phyloP scores from a whole-genome alignment of 176 grass and related monocot species.

The Phoenix dactylifera region DNA sequence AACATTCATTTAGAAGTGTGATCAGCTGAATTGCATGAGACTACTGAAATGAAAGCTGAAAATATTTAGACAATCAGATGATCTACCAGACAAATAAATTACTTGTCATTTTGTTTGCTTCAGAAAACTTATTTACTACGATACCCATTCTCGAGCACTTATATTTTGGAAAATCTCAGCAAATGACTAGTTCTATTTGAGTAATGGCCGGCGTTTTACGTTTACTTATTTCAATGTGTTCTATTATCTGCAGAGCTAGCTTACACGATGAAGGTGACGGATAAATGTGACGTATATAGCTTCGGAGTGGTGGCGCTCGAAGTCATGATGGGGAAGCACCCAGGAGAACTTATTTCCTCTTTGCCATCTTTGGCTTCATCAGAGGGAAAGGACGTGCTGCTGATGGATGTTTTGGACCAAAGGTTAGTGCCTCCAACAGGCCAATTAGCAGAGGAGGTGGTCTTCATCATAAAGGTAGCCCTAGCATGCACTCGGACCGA shows the following conservation, averaged over 20 bases:
- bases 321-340: slow-evolving; percentile 60
- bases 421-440: slow-evolving; percentile 37
- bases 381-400: slow-evolving; percentile 36
- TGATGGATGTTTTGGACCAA: slow-evolving; percentile 47
- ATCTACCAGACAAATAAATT: too few species aligned
- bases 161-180: too few species aligned
- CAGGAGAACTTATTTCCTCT: slow-evolving; percentile 30
- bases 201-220: too few species aligned
- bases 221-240: background rate
- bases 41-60: too few species aligned
- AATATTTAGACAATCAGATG: too few species aligned
- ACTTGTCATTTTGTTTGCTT: too few species aligned
- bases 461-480: slow-evolving; percentile 43
- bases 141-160: too few species aligned
- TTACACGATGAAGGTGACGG: slow-evolving; percentile 66
- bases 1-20: too few species aligned
- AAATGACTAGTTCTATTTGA: too few species aligned
- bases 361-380: slow-evolving; percentile 31
- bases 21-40: too few species aligned
- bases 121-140: too few species aligned
- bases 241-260: slow-evolving; percentile 53
- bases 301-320: slow-evolving; percentile 70
- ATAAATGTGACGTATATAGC: slow-evolving; percentile 85
- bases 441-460: slow-evolving; percentile 46
- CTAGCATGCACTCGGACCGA: slow-evolving; percentile 40